Base-by-base conservation (phyloP, 345 rosid species). In the Citrus trifoliata region DNA sequence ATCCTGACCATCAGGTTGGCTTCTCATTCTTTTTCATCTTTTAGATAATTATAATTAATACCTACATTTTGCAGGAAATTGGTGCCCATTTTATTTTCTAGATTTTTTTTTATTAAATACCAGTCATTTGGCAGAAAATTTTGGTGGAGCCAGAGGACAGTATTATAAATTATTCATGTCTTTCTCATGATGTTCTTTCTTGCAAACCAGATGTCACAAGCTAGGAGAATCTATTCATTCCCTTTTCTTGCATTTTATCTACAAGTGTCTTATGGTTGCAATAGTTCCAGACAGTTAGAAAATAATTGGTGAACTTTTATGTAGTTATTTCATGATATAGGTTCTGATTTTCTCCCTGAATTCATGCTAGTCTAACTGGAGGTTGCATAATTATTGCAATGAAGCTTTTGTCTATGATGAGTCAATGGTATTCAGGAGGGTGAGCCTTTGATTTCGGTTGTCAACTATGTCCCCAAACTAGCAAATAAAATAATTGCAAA, bases 1-100 rank as follows among this genome's bases (percentile, higher is more conserved):
- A 95, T 84, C 98, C 96, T 0, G 98, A 95, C 80, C 96, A 95
- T 83, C 99, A 95, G 98, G 98, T 93, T 82, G 58, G 28, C 66
- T 80, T 78, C 61, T 40, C 24, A 6, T 48, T 61, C 37, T 42
- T 42, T 38, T 62, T 58, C 53, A 18, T 35, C 10, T 13, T 73
- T 53, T 28, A 35, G 16, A 37, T n/a, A 10, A 71, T 30, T 3
- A n/a, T 56, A 13, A 22, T 0, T 3, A n/a, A 32, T n/a, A n/a
- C 64, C 51, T 33, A n/a, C 67, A 24, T 59, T 58, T 38, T 73
- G 10, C 67, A 37, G 59, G 58, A 37, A 72, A 6, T 12, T 58
- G 4, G 22, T 5, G 6, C 10, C 6, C 7, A 14, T 4, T 73
- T 58, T 59, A 0, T 59, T 22, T 56, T 53, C 19, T 21, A 4